phyloP scores from a whole-genome alignment of 2,329 filamentous ascomycete genomes.

The Chlorencoelia australis region DNA sequence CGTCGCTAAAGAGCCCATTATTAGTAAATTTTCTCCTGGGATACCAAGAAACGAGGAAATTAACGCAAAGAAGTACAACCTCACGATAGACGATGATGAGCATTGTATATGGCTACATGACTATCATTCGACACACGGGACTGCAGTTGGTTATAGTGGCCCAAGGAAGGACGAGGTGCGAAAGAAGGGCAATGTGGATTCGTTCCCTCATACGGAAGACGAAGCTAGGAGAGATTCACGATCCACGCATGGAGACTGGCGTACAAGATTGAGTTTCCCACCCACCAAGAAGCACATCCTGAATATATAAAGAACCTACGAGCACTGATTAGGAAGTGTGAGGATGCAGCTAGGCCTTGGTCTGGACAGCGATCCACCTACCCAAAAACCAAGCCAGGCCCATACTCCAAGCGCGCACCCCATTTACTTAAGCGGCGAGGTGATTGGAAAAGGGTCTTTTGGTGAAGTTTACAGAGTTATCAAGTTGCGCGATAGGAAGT shows the following conservation, averaged over 20 bases:
- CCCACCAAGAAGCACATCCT: background rate
- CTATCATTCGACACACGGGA: background rate
- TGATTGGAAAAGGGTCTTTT: background rate
- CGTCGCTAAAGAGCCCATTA: background rate
- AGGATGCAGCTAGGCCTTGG: background rate
- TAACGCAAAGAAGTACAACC: background rate
- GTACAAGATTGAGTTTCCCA: background rate
- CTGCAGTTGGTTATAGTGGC: background rate
- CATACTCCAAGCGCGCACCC: background rate
- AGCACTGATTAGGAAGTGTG: background rate
- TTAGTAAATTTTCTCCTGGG: background rate
- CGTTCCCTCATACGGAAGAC: background rate
- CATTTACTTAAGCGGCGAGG: background rate
- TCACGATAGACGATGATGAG: background rate
- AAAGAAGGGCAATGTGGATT: background rate
- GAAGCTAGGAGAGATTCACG: background rate
- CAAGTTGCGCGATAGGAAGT: background rate
- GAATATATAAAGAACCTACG: background rate
- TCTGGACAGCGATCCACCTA: background rate
- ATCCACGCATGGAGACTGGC: background rate
- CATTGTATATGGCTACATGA: background rate
- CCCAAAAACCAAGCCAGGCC: background rate
- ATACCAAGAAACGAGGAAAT: background rate
- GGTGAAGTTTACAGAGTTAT: background rate
- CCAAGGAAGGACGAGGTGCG: background rate